Conservation (phyloP, 2,329 filamentous ascomycete species). For the Fusarium sp. region DNA sequence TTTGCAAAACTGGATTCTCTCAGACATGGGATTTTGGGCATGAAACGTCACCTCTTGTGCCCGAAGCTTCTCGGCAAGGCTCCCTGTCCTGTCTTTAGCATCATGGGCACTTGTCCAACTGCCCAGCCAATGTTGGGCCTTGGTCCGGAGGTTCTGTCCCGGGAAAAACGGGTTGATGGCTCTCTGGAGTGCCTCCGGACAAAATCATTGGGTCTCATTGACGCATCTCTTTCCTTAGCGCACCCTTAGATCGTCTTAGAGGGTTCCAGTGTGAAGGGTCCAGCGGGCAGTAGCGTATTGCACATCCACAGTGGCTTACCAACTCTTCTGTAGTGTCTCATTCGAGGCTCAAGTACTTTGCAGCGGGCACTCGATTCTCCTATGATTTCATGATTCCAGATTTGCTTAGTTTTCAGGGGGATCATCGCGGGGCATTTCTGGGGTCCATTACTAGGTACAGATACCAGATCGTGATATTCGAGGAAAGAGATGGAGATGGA, state of each 20-base stretch:
- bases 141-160: constrained; percentile 32
- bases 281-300: constrained; percentile 28
- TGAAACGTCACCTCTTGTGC: constrained; percentile 22
- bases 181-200: constrained; percentile 4
- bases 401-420: constrained; percentile 28
- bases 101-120: constrained; percentile 1
- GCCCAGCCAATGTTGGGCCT: background rate
- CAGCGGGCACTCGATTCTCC: constrained; percentile 12
- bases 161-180: constrained; percentile 1
- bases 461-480: background rate
- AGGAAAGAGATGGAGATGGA: background rate
- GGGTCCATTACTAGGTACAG: background rate
- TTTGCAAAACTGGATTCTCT: constrained; percentile 36
- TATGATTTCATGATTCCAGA: constrained; percentile 17
- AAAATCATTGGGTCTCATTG: background rate
- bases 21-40: constrained; percentile 36
- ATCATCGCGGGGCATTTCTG: constrained; percentile 19
- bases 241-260: constrained; percentile 5
- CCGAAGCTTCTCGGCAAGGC: constrained; percentile 15
- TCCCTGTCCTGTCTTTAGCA: constrained; percentile 19
- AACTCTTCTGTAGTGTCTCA: constrained; percentile 16
- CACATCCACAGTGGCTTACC: constrained; percentile 23
- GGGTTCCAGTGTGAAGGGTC: constrained; percentile 33
- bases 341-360: constrained; percentile 8
- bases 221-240: constrained; percentile 12